phyloP scores from a whole-genome alignment of 208 protist species.

The Herpetomonas muscarum region DNA sequence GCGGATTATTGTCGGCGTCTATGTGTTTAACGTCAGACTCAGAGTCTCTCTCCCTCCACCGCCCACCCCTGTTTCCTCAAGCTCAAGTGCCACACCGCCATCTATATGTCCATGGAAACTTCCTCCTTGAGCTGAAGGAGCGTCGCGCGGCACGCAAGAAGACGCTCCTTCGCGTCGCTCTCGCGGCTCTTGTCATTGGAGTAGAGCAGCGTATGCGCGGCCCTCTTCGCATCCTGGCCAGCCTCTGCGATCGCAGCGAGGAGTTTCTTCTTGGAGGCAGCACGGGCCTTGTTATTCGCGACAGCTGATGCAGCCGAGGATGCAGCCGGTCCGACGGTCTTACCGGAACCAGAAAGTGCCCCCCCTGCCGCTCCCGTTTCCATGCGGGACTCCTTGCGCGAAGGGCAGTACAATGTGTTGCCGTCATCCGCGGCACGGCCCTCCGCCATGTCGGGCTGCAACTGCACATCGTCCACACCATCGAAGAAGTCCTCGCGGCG shows the following conservation, averaged over 20 bases:
- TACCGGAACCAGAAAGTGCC: neutral
- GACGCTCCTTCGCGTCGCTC: conserved; percentile 10
- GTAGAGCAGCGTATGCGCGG: conserved; percentile 29
- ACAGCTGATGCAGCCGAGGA: conserved; percentile 2
- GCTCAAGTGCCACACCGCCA: neutral
- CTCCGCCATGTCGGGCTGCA: conserved; percentile 20
- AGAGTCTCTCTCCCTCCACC: too few species aligned
- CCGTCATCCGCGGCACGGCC: conserved; percentile 41
- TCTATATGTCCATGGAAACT: neutral
- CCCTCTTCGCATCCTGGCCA: conserved; percentile 22
- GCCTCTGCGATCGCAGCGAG: conserved; percentile 25
- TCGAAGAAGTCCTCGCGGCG: conserved; percentile 75
- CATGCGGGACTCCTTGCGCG: conserved; percentile 23
- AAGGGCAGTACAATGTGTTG: conserved; percentile 15
- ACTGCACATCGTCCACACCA: conserved; percentile 71
- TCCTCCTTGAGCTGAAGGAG: conserved; percentile 25
- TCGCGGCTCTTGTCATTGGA: conserved; percentile 17
- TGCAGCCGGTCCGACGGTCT: neutral
- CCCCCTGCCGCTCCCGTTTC: conserved; percentile 9
- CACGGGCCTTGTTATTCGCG: conserved; percentile 6
- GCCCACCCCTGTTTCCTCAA: too few species aligned
- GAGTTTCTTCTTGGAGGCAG: conserved; percentile 2
- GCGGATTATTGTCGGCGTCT: too few species aligned
- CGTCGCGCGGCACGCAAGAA: conserved; percentile 24
- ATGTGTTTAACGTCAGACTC: too few species aligned